These are phyloP conservation scores for Paracorniculantispora psalliotae DNA, from an alignment of 2,329 filamentous ascomycete species.

Conservation along the genomic window DNA sequence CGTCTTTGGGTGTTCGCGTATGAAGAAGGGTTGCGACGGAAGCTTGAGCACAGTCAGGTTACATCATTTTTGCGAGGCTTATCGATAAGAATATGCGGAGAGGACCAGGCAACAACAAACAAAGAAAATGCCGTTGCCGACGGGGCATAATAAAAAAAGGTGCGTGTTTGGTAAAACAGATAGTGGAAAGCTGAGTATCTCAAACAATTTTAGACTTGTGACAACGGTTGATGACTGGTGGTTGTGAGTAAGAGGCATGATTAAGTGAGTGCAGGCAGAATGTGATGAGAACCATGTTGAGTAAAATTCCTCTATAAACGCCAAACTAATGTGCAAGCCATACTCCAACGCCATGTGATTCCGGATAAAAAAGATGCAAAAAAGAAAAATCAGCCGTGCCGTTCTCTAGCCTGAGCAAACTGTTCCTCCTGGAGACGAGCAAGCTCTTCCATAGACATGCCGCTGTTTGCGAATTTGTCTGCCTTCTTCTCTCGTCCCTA, in stretches of 20 bases:
- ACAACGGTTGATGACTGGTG: no score
- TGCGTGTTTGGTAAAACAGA: no score
- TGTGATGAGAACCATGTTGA: not conserved
- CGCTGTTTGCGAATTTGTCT: slow-evolving; percentile 93
- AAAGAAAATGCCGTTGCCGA: not conserved
- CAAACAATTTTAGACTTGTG: no score
- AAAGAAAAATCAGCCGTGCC: slow-evolving; percentile 29
- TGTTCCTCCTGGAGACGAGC: slow-evolving; percentile 85
- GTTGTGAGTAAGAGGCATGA: no score
- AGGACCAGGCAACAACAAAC: not conserved
- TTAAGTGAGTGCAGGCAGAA: not conserved
- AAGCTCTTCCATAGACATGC: slow-evolving; percentile 85
- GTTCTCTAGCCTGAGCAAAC: slow-evolving; percentile 65
- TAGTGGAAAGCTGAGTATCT: no score
- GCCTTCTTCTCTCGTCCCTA: slow-evolving; percentile 94
- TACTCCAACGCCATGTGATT: slow-evolving; percentile 3
- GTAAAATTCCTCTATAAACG: slow-evolving; percentile 12
- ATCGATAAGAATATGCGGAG: slow-evolving; percentile 5
- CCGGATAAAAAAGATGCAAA: no score
- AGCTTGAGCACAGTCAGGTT: not conserved
- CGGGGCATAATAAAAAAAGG: no score
- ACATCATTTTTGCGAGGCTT: slow-evolving; percentile 2
- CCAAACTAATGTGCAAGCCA: slow-evolving; percentile 1
- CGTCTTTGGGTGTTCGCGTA: not conserved
- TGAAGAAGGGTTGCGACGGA: not conserved